Base-by-base conservation (phyloP, 805 yeast genomes). In the Kregervanrija pseudodelftensis region DNA sequence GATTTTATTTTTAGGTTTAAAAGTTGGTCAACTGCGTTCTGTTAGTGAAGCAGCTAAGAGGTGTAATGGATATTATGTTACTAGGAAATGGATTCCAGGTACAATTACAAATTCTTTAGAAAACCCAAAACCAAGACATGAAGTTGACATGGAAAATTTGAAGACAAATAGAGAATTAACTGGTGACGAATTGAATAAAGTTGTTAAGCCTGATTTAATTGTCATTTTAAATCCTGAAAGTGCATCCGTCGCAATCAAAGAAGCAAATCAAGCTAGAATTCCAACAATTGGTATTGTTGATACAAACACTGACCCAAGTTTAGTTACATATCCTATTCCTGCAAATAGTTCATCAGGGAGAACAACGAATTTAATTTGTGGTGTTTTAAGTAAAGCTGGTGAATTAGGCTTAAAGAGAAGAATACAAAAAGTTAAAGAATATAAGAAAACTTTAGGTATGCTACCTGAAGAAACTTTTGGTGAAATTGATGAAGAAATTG, bases 211-310 rank as follows among this genome's bases (percentile, higher is more conserved):
- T 2, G 99, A 93, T 63, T 69, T 93, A 57, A 80, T 90, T 39
- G 85, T 93, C 28, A 65, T 90, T 42, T 71, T 93, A 64, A 91
- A 91, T 65, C 96, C 97, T 14, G 78, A 80, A 30, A 96, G 89
- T 59, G 86, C 87, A 69, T 73, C 86, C 56, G 82, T 80, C 55
- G 82, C 90, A 42, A 67, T 93, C 42, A 72, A 73, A 41, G 99
- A 93, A 66, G 93, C 97, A 50, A 76, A 79, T 54, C 79, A 79
- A 58, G 72, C 82, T 48, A 77, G 95, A 61, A 77, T 93, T 31
- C 99, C 99, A 47, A 89, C 97, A 0, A 80, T 93, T 55, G 98
- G 96, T 30, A 76, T 93, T 46, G 80, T 93, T 50, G 99, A 93
- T 66, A 90, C 98, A 16, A 91, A 93, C 65, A 80, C 85, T 61